Percentiles rank a stretch among this genome's conserved stretches.
Conservation (phyloP, 257 asterid species). For the Fraxinus quadrangulata region DNA sequence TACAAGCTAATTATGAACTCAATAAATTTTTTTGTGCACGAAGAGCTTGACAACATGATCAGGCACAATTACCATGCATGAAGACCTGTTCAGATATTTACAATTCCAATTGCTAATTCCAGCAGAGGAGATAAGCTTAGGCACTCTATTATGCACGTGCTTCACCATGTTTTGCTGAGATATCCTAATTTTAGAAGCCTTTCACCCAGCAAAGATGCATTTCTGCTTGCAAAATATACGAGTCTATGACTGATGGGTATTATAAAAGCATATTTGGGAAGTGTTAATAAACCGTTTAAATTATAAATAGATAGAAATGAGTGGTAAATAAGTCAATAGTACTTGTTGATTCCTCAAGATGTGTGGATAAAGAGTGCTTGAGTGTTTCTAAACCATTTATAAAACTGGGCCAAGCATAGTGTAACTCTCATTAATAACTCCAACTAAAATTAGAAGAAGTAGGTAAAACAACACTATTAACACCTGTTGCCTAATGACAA, state of each 20-base stretch:
- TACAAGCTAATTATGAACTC: slow-evolving; percentile 13
- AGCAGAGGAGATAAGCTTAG: slow-evolving; percentile 13
- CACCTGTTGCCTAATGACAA: neutral
- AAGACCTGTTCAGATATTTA: neutral
- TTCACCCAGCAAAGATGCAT: slow-evolving; percentile 3
- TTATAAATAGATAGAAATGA: no score
- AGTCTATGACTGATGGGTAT: slow-evolving; percentile 3
- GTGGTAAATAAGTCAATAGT: no score
- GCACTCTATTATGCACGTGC: neutral
- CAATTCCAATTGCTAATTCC: neutral
- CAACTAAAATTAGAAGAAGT: neutral
- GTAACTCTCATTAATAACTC: neutral
- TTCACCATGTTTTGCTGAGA: slow-evolving; percentile 12
- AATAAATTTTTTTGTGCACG: slow-evolving; percentile 1
- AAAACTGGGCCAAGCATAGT: no score
- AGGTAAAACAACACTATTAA: neutral
- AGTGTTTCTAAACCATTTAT: no score
- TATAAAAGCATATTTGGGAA: neutral
- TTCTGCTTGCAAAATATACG: slow-evolving; percentile 12
- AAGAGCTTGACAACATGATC: slow-evolving; percentile 13
- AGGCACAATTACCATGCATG: neutral
- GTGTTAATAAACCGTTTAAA: no score
- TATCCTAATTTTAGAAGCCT: slow-evolving; percentile 15
- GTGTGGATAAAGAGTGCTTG: no score
- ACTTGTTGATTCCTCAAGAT: no score